phyloP scores from a whole-genome alignment of 2,329 filamentous ascomycete species.

The Gyromitra esculenta region DNA sequence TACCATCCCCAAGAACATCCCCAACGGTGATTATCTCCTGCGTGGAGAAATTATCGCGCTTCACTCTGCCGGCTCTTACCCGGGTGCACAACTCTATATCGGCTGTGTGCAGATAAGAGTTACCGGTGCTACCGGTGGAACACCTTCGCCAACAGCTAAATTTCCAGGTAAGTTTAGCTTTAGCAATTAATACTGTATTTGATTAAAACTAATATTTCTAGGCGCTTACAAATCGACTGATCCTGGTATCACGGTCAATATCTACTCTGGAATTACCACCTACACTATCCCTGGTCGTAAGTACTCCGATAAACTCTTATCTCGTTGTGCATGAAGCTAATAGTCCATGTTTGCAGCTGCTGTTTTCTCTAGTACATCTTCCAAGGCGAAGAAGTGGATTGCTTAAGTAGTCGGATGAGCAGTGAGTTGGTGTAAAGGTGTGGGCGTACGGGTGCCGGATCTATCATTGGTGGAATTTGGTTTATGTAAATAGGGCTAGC shows the following conservation, averaged over 20 bases:
- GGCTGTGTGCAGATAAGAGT: constrained; percentile 58
- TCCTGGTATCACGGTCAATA: constrained; percentile 60
- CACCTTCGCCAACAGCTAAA: constrained; percentile 54
- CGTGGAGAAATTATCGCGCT: constrained; percentile 53
- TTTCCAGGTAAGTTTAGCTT: constrained; percentile 47
- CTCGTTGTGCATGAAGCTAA: not conserved
- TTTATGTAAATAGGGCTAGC: not conserved
- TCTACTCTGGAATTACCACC: constrained; percentile 51
- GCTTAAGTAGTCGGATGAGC: not conserved
- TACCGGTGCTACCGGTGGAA: constrained; percentile 55
- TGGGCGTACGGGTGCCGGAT: not conserved
- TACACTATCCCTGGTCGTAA: constrained; percentile 56
- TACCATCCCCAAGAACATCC: constrained; percentile 61
- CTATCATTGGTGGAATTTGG: not conserved
- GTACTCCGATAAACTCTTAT: not conserved
- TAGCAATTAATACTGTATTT: too few species aligned
- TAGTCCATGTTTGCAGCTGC: constrained; percentile 17
- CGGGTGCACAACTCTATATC: constrained; percentile 56
- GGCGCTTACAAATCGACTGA: constrained; percentile 60
- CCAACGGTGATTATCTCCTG: constrained; percentile 61
- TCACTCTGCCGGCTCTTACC: constrained; percentile 27
- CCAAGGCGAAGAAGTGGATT: not conserved
- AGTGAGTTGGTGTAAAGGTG: not conserved
- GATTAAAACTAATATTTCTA: constrained; percentile 36
- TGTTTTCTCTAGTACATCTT: constrained; percentile 2